Evolutionary conservation across 495 filamentous ascomycete genomes (phyloP), one percentile per base, ranked within the genome.

Genomic region (Lasiosphaeria ovina): DNA sequence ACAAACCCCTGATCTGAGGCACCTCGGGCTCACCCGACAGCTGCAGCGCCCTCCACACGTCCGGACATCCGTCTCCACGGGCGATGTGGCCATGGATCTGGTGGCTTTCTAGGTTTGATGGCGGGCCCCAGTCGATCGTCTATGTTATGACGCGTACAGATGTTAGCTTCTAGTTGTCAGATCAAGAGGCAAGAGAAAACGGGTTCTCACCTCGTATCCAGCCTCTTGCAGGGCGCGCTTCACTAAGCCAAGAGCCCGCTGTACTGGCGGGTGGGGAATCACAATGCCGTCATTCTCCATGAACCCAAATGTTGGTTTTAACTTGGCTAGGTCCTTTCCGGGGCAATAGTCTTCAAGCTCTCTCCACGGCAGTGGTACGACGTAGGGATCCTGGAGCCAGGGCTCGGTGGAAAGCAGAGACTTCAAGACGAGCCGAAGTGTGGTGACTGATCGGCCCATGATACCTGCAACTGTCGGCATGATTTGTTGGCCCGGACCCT

Each of bases 301-400:
- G 7, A 60, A 47, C 6, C 58, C 58, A n/a, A 60, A 51, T 12
- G 42, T 33, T 35, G 42, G 53, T 9, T 33, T 54, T 3, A 6
- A 17, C 24, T 6, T 3, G 11, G 12, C 6, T 16, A 33, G 9
- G 48, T 5, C 33, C 11, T 34, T 54, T 4, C 34, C 31, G 7
- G 35, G 10, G 33, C 32, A 16, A 59, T 53, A 42, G 44, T 59
- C 54, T 60, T 67, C 56, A 3, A 24, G 12, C 55, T 78, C 75
- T 61, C 72, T 83, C 86, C 87, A 90, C 1, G 83, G 81, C 24
- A 89, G 62, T 4, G 83, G 83, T 6, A 86, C 66, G 9, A 88
- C 62, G 0, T 74, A 77, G 0, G 85, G 87, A 61, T 89, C 85
- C 4, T 65, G 69, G 7, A 84, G 69, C 87, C 87, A 90, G 0